Base-by-base conservation (phyloP, 176 grass and related monocot species). In the barley (Hordeum vulgare) region DNA sequence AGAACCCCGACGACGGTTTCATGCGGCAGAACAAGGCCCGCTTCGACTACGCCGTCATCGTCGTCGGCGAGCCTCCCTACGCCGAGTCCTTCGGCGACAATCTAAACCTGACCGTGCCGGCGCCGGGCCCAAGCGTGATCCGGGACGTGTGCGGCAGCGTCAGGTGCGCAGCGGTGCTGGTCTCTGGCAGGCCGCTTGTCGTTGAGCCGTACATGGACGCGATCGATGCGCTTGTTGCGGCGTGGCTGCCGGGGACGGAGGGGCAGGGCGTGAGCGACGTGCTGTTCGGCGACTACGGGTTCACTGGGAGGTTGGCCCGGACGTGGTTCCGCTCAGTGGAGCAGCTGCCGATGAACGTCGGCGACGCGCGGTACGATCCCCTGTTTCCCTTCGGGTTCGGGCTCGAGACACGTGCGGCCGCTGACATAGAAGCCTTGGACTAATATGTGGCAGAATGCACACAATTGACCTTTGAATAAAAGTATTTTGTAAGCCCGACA, bases 251-350 rank as follows among this genome's bases (percentile, higher is more conserved):
- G 17, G 96, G 96, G 0, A 85, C 91, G 0, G 96, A 96, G 81
- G 96, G 93, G 8, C 93, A 92, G 81, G 96, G 96, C 34, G 88
- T 99, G 10, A 81, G 89, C 36, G 96, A 99, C 60, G 91, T 89
- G 60, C 87, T 98, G 28, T 98, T 98, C 70, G 96, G 96, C 4
- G 89, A 99, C 85, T 90, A 94, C 79, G 91, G 91, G 4, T 99
- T 99, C 83, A 83, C 80, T 1, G 96, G 96, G 45, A 99, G 89
- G 80, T 85, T 96, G 29, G 58, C 93, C 24, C 80, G 96, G 64
- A 99, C 96, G 37, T 99, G 93, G 96, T 99, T 99, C 91, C 95
- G 85, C 78, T 66, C 87, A 0, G 96, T 94, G 39, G 93, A 96
- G 44, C 96, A 99, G 85, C 91, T 99, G 61, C 96, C 96, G 6